Evolutionary conservation across 2,329 filamentous ascomycete species (phyloP).

Genomic region (Orbilia ellipsospora): DNA sequence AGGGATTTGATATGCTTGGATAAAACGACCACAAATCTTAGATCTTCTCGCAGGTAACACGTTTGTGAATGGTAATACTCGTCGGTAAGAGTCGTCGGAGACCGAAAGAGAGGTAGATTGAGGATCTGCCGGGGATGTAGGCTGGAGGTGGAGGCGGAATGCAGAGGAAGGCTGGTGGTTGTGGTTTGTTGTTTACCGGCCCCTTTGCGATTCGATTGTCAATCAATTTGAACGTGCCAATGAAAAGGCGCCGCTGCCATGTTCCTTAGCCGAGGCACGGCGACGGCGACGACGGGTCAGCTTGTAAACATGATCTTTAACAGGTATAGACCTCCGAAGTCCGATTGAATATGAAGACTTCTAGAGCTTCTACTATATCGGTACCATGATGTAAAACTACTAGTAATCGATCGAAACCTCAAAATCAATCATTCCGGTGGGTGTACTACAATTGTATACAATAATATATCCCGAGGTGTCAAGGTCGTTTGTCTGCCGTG

Average conservation of each 20-base stretch:
- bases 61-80: constrained; percentile 14
- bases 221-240: constrained; percentile 39
- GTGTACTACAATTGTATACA: too few relatives aligned
- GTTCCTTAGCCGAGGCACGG: constrained; percentile 43
- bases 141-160: constrained; percentile 28
- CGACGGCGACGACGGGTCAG: constrained; percentile 29
- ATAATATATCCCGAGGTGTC: too few relatives aligned
- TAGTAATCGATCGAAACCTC: too few relatives aligned
- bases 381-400: too few relatives aligned
- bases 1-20: constrained; percentile 11
- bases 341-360: too few relatives aligned
- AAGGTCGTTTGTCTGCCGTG: too few relatives aligned
- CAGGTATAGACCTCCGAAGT: too few relatives aligned
- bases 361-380: too few relatives aligned
- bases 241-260: not conserved
- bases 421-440: not conserved
- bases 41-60: constrained; percentile 18
- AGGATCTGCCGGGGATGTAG: constrained; percentile 15
- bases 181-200: constrained; percentile 52
- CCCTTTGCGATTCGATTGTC: constrained; percentile 41
- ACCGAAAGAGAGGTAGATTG: constrained; percentile 16
- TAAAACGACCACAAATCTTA: not conserved
- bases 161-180: constrained; percentile 13
- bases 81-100: constrained; percentile 2
- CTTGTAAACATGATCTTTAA: not conserved